A percentile compares a stretch with the other conserved stretches of the same genome.
These are phyloP conservation scores for Panicum miliaceum DNA, from an alignment of 176 grass and related monocot species.

Conservation along the genomic window DNA sequence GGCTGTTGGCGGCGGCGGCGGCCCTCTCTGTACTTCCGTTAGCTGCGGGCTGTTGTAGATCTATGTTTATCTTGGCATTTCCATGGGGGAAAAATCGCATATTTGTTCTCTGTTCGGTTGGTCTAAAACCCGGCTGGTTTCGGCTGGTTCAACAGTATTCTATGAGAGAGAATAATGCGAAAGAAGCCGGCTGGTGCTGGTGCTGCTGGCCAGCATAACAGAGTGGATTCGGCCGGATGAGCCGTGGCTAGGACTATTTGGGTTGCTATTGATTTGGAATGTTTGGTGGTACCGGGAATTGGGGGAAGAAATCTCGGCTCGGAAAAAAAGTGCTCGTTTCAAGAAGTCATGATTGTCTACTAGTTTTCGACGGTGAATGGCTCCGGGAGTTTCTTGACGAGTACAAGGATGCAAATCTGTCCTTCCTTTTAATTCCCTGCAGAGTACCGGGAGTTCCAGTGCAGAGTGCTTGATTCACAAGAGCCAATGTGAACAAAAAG, in stretches of 20 bases:
- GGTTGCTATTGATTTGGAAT: neutral
- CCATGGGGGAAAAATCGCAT: neutral
- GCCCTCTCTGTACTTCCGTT: neutral
- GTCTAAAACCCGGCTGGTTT: no score
- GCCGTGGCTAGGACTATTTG: neutral
- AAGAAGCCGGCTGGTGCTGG: no score
- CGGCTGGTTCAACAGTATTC: no score
- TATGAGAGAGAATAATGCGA: no score
- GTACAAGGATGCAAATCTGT: neutral
- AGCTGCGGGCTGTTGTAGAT: neutral
- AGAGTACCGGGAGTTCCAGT: neutral
- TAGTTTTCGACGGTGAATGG: neutral
- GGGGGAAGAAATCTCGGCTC: neutral
- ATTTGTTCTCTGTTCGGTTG: no score
- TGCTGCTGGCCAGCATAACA: no score
- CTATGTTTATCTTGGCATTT: constrained; percentile 8
- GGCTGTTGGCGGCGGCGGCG: no score
- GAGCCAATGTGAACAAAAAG: neutral
- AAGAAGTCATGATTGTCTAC: neutral
- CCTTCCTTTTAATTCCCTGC: neutral
- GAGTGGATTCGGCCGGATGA: neutral
- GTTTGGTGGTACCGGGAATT: neutral
- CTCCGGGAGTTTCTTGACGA: neutral
- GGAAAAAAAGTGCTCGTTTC: neutral
- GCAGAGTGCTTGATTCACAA: constrained; percentile 2